Evolutionary conservation across 352 stramenopile species (phyloP).

Genomic region (Pythium volutum): DNA sequence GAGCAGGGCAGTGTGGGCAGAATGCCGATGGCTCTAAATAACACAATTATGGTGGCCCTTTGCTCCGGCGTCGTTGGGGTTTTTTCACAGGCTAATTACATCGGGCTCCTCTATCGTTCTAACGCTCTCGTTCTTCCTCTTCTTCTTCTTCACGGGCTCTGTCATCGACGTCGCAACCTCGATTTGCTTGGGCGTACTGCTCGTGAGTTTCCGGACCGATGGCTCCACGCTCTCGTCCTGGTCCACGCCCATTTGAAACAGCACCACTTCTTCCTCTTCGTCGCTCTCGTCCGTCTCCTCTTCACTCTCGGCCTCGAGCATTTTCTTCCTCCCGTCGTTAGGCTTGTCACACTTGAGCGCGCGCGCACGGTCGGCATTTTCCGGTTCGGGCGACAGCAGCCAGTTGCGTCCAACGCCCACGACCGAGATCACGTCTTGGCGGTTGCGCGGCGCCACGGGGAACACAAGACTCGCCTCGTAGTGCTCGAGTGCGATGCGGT

Average conservation of each 20-base stretch:
- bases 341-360: conserved; percentile 12
- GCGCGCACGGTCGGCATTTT: conserved; percentile 20
- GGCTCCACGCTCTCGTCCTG: not conserved
- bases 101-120: conserved; percentile 3
- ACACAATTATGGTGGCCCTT: conserved; percentile 15
- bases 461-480: conserved; percentile 55
- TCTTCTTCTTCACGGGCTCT: not conserved
- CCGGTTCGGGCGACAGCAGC: conserved; percentile 22
- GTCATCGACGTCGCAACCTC: not conserved
- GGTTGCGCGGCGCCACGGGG: conserved; percentile 15
- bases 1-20: not conserved
- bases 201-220: not conserved
- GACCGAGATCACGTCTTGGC: conserved; percentile 12
- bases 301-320: not conserved
- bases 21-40: conserved; percentile 12
- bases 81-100: conserved; percentile 7
- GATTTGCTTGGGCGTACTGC: not conserved
- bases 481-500: conserved; percentile 51
- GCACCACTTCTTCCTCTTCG: conserved; percentile 13
- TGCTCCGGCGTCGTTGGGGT: not conserved
- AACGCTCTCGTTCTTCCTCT: not conserved
- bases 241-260: conserved; percentile 6
- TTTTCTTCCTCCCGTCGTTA: not conserved
- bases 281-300: conserved; percentile 3
- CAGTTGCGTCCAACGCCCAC: conserved; percentile 27